Base-by-base conservation (phyloP, 768 basidiomycete species). In the Boletus subparvulus region DNA sequence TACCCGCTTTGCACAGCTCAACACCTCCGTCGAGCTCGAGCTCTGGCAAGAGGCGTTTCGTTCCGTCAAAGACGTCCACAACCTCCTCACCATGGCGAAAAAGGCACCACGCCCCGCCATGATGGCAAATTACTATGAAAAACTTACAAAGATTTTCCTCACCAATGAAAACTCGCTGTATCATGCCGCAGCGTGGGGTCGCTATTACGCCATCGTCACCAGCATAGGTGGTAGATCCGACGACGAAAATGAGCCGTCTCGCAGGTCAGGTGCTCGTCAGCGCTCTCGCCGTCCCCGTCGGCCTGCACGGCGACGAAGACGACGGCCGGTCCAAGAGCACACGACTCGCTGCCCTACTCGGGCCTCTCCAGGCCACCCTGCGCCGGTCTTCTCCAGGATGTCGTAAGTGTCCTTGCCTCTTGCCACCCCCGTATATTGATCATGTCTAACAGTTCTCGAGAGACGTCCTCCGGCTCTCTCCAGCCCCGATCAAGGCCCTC, bases 111-210 rank as follows among this genome's bases (percentile, higher is more conserved):
- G 93, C 35, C 92, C 93, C 0, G 82, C 87, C 13, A 96, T 98
- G 94, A 98, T 98, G 95, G 93, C 94, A 56, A 94, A 92, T 73
- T 98, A 98, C 76, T 98, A 98, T 75, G 94, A 98, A 73, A 98
- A 98, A 75, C 84, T 98, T 61, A 92, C 95, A 42, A 90, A 88
- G 69, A 96, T 99, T 61, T 99, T 98, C 80, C 80, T 95, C 65
- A 96, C 94, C 79, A 92, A 89, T 58, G 91, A 93, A 16, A 96
- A 94, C 65, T 88, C 93, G 5, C 78, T 99, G 14, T 98, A 94
- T 76, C 96, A 98, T 69, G 95, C 96, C 47, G 94, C 96, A 17
- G 94, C 96, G 0, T 98, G 94, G 94, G 85, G 88, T 44, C 80
- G 87, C 54, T 97, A 94, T 71, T 86, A 88, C 66, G 80, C 83